Conservation (phyloP, 805 yeast genomes). For the Cyberlindnera mrakii region DNA sequence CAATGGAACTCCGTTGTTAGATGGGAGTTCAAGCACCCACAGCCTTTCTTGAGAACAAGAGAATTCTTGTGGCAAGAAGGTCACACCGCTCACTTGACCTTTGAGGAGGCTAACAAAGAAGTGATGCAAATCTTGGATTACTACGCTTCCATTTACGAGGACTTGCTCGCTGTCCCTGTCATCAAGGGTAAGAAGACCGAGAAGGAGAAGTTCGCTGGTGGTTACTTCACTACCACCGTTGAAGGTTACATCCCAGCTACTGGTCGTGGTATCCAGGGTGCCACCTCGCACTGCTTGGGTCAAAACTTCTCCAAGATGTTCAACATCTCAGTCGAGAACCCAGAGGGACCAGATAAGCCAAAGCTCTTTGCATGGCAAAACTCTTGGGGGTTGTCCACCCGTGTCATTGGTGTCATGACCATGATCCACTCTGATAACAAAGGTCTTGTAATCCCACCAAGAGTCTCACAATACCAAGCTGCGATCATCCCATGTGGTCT, state of each 20-base stretch:
- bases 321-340: slow-evolving; percentile 91
- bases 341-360: slow-evolving; percentile 83
- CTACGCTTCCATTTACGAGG: slow-evolving; percentile 81
- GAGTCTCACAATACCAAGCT: slow-evolving; percentile 89
- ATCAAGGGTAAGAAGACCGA: slow-evolving; percentile 93
- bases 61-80: slow-evolving; percentile 99
- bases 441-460: slow-evolving; percentile 96
- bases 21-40: slow-evolving; percentile 99
- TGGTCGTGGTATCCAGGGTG: slow-evolving; percentile 99
- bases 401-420: slow-evolving; percentile 98
- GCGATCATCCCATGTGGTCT: slow-evolving; percentile 94
- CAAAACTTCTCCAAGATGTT: slow-evolving; percentile 99
- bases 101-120: slow-evolving; percentile 75
- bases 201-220: slow-evolving; percentile 98
- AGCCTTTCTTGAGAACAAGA: slow-evolving; percentile 97
- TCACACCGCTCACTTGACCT: slow-evolving; percentile 92
- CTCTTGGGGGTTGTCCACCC: slow-evolving; percentile 98
- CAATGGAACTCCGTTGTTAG: slow-evolving; percentile 99
- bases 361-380: slow-evolving; percentile 90
- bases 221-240: slow-evolving; percentile 87
- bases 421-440: slow-evolving; percentile 98
- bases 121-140: slow-evolving; percentile 80
- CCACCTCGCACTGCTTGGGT: slow-evolving; percentile 96
- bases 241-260: slow-evolving; percentile 98
- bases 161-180: slow-evolving; percentile 95